phyloP scores from a whole-genome alignment of 2,329 filamentous ascomycete genomes.

The Dactylonectria macrodidyma region DNA sequence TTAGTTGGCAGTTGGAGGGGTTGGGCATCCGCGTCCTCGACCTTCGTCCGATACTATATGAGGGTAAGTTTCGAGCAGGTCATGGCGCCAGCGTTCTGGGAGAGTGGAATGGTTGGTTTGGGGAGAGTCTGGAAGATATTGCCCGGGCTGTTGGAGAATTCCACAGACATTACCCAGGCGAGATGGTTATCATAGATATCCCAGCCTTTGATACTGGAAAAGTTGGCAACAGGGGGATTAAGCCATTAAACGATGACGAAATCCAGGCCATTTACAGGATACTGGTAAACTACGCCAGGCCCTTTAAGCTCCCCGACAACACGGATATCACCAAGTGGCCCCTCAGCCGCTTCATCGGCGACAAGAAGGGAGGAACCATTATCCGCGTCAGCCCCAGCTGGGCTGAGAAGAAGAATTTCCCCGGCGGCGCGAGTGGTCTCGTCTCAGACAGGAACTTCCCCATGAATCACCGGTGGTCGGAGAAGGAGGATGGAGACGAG shows the following conservation, averaged over 20 bases:
- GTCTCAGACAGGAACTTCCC: conserved; percentile 46
- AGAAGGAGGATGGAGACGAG: conserved; percentile 27
- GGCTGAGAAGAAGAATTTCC: conserved; percentile 38
- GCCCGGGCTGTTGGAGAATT: conserved; percentile 49
- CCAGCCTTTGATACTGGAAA: conserved; percentile 33
- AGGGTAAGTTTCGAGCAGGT: conserved; percentile 32
- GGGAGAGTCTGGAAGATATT: conserved; percentile 48
- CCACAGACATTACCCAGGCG: conserved; percentile 48
- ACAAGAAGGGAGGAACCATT: conserved; percentile 45
- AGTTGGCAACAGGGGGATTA: not conserved
- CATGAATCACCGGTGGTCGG: conserved; percentile 41
- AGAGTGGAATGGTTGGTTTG: conserved; percentile 44
- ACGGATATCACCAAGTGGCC: conserved; percentile 46
- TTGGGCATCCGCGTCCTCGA: conserved; percentile 52
- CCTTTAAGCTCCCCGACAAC: conserved; percentile 36
- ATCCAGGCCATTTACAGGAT: conserved; percentile 39
- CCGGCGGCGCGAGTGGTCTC: conserved; percentile 49
- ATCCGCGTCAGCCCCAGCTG: conserved; percentile 47
- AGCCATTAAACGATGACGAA: not conserved
- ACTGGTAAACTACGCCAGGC: conserved; percentile 44
- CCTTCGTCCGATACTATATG: conserved; percentile 38
- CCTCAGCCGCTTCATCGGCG: conserved; percentile 46
- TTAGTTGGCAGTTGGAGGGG: conserved; percentile 45
- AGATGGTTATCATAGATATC: conserved; percentile 54
- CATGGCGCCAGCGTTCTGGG: conserved; percentile 38